A percentile compares a stretch with the other conserved stretches of the same genome.
Evolutionary conservation across 164 flowering plant genomes (phyloP).

Genomic region (Umbellularia californica): DNA sequence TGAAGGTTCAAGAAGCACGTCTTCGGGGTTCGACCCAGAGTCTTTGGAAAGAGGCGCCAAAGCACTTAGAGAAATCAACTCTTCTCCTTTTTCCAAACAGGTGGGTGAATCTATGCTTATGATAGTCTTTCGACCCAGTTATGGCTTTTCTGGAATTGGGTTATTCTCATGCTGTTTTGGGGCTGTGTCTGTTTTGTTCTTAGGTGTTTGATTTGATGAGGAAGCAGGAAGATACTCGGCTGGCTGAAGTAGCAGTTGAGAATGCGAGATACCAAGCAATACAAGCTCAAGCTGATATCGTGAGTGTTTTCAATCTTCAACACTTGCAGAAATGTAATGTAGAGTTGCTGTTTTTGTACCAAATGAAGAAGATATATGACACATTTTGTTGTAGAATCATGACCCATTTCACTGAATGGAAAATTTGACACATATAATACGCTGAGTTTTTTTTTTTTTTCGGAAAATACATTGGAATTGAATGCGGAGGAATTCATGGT

Average conservation of each 20-base stretch:
- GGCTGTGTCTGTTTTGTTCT: background rate
- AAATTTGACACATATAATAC: no score
- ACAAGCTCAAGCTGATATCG: slow-evolving; percentile 71
- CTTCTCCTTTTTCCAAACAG: slow-evolving; percentile 50
- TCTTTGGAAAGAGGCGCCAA: slow-evolving; percentile 70
- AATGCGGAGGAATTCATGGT: no score
- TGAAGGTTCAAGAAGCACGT: slow-evolving; percentile 40
- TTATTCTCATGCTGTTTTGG: background rate
- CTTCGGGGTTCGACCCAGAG: slow-evolving; percentile 60
- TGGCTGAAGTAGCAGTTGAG: slow-evolving; percentile 44
- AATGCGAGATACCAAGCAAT: slow-evolving; percentile 60
- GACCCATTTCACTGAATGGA: no score
- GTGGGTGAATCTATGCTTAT: slow-evolving; percentile 25
- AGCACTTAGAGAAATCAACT: slow-evolving; percentile 68
- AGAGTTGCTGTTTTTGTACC: no score
- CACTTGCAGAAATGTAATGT: no score
- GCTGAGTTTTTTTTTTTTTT: no score
- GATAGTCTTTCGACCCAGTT: background rate
- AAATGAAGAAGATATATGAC: no score
- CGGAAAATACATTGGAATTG: no score
- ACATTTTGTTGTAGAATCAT: no score
- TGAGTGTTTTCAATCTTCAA: slow-evolving; percentile 24
- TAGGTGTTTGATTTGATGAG: slow-evolving; percentile 68
- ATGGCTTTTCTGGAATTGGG: background rate
- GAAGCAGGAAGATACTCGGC: slow-evolving; percentile 87